Conservation (phyloP, 2,329 filamentous ascomycete genomes). For the Diaporthe sp. region DNA sequence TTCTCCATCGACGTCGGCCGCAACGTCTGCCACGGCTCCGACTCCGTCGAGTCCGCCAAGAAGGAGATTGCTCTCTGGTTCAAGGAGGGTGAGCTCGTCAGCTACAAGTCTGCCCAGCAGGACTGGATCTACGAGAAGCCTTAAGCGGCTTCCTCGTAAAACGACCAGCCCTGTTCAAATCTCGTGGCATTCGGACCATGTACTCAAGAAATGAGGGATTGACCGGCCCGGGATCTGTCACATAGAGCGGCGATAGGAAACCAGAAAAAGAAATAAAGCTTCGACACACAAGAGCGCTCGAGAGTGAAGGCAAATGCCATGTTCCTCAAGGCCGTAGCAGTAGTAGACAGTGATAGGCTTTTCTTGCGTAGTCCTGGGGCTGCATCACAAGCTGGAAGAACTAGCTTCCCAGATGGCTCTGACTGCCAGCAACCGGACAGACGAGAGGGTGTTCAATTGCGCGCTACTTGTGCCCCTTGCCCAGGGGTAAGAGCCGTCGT, state of each 20-base stretch:
- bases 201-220: not conserved
- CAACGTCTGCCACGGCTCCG: conserved; percentile 90
- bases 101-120: conserved; percentile 86
- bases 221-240: not conserved
- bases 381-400: not conserved
- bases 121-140: conserved; percentile 98
- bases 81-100: conserved; percentile 85
- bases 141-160: conserved; percentile 48
- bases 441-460: not conserved
- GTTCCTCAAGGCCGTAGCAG: not conserved
- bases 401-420: not conserved
- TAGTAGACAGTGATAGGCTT: not conserved
- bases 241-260: conserved; percentile 39
- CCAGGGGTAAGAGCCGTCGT: conserved; percentile 37
- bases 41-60: conserved; percentile 98
- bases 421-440: not conserved
- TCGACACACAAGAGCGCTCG: not conserved
- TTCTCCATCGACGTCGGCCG: conserved; percentile 74
- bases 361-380: not conserved
- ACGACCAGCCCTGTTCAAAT: conserved; percentile 4
- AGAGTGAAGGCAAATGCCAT: not conserved
- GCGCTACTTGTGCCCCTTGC: conserved; percentile 32
- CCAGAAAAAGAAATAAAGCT: conserved; percentile 39
- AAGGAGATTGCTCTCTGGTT: conserved; percentile 99
- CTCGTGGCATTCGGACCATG: not conserved